Evolutionary conservation across 2,329 filamentous ascomycete species (phyloP), one percentile per base, ranked within the genome.

Genomic region (Ophioceras dolichostomum): DNA sequence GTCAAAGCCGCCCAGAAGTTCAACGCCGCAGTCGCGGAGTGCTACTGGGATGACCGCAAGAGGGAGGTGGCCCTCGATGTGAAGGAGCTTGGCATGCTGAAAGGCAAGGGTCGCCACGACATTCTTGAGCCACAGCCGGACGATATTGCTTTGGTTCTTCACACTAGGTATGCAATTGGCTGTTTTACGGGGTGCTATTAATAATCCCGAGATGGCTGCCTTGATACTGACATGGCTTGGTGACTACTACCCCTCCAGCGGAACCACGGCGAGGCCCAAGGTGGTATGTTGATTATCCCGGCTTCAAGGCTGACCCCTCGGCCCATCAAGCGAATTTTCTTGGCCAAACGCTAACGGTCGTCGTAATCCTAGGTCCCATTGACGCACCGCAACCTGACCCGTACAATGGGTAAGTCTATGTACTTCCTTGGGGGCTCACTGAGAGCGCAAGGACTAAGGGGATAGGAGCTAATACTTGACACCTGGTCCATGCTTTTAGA

Each of bases 231-330:
- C n/a, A n/a, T n/a, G n/a, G n/a, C n/a, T n/a, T n/a, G n/a, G n/a
- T n/a, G n/a, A n/a, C n/a, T n/a, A n/a, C n/a, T n/a, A n/a, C n/a
- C n/a, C n/a, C n/a, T 26, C 10, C 29, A 67, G 79, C 49, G 85
- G 85, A 32, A 93, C 85, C 4, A 93, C 85, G 10, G 86, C 85
- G 28, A 68, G 84, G 41, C 85, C 85, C 43, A 93, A 93, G 59
- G 85, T 86, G 49, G 83, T 80, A 58, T 47, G 70, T 61, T 13
- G 40, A 5, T 16, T 18, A 7, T 19, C n/a, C n/a, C n/a, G n/a
- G n/a, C n/a, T n/a, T n/a, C n/a, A n/a, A n/a, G n/a, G n/a, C n/a
- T n/a, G n/a, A n/a, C n/a, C n/a, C n/a, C n/a, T n/a, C n/a, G n/a
- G n/a, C n/a, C n/a, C n/a, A n/a, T n/a, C n/a, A n/a, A n/a, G n/a